These are phyloP conservation scores for Xanthoconium separans DNA, from an alignment of 1,284 basidiomycete genomes.

Conservation along the genomic window DNA sequence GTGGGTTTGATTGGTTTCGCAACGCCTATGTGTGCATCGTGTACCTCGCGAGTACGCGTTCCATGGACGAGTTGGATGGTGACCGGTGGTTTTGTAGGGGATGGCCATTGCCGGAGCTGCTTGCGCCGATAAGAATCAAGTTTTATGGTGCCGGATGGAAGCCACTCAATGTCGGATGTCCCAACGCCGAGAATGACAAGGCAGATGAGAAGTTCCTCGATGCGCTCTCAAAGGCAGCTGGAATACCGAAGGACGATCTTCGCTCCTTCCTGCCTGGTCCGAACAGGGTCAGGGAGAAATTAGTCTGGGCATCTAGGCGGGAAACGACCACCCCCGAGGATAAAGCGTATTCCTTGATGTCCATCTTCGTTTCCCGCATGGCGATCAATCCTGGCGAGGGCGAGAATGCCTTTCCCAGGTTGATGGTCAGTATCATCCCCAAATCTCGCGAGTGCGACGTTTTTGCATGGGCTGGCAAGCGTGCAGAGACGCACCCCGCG, in stretches of 20 bases:
- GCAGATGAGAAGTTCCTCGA: neutral
- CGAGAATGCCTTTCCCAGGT: neutral
- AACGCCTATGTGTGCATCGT: neutral
- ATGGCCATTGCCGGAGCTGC: constrained; percentile 1
- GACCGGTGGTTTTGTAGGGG: constrained; percentile 2
- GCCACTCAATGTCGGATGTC: neutral
- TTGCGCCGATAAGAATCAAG: constrained; percentile 5
- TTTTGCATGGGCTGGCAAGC: constrained; percentile 1
- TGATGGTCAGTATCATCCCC: constrained; percentile 3
- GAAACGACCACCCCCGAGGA: neutral
- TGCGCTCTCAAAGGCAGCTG: constrained; percentile 1
- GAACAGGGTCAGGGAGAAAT: constrained; percentile 2
- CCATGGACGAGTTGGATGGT: neutral
- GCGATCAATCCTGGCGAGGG: neutral
- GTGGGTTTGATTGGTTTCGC: neutral
- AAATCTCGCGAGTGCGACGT: constrained; percentile 5
- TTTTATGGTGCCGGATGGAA: constrained; percentile 4
- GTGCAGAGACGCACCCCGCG: neutral
- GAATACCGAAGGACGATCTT: neutral
- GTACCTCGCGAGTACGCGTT: neutral
- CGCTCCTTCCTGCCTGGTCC: constrained; percentile 3
- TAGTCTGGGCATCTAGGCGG: constrained; percentile 3
- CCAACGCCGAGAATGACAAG: constrained; percentile 5
- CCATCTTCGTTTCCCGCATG: constrained; percentile 4
- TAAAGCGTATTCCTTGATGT: constrained; percentile 1